phyloP scores from a whole-genome alignment of 208 protist genomes.

The Wallacemonas sp. region DNA sequence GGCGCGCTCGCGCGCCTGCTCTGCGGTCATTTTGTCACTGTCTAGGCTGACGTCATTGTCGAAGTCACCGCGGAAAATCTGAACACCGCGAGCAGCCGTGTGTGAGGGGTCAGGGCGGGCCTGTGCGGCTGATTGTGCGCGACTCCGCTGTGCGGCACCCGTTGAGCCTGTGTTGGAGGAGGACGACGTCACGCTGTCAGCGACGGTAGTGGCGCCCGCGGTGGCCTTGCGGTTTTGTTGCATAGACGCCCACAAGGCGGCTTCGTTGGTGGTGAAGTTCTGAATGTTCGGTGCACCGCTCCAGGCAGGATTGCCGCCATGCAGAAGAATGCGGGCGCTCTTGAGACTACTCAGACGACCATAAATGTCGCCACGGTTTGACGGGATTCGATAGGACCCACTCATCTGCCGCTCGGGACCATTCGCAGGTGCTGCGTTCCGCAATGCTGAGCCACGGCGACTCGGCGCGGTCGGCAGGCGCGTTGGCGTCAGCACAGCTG shows the following conservation, averaged over 20 bases:
- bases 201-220: neutral
- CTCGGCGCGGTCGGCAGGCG: slow-evolving; percentile 1
- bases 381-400: neutral
- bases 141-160: neutral
- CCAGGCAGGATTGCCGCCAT: slow-evolving; percentile 1
- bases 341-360: slow-evolving; percentile 14
- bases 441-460: neutral
- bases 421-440: neutral
- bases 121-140: neutral
- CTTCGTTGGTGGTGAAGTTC: slow-evolving; percentile 13
- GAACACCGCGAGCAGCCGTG: slow-evolving; percentile 7
- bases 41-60: slow-evolving; percentile 35
- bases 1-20: neutral
- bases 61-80: slow-evolving; percentile 34
- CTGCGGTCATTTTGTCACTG: slow-evolving; percentile 18
- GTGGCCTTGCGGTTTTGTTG: neutral
- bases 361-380: slow-evolving; percentile 3
- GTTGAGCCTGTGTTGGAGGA: neutral
- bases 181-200: neutral
- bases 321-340: neutral
- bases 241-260: slow-evolving; percentile 7
- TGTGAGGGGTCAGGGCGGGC: neutral
- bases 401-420: slow-evolving; percentile 3
- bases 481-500: slow-evolving; percentile 7
- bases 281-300: slow-evolving; percentile 7